Percentiles rank a stretch among this genome's conserved stretches.
These are phyloP conservation scores for Alternaria sp. DNA, from an alignment of 2,329 filamentous ascomycete species.

Conservation along the genomic window DNA sequence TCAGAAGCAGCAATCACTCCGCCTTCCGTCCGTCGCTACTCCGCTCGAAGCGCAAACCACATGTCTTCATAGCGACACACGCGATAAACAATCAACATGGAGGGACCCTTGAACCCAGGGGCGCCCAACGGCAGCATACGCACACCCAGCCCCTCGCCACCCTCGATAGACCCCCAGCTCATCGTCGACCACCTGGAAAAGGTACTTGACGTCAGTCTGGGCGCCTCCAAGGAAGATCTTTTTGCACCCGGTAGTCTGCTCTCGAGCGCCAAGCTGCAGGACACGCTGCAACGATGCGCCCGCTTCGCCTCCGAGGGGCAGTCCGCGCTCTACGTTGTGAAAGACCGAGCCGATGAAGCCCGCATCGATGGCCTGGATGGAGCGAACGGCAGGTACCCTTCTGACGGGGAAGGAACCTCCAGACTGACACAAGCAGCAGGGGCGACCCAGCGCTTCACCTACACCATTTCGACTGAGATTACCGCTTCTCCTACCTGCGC, in stretches of 20 bases:
- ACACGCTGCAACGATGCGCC: conserved; percentile 85
- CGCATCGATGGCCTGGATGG: conserved; percentile 39
- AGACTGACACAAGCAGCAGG: conserved; percentile 51
- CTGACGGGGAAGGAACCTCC: conserved; percentile 14
- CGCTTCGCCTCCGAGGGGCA: conserved; percentile 90
- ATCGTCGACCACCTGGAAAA: conserved; percentile 57
- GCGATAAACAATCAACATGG: conserved; percentile 45
- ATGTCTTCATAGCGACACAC: conserved; percentile 38
- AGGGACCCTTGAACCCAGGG: conserved; percentile 51
- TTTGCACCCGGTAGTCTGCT: conserved; percentile 82
- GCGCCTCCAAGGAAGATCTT: conserved; percentile 72
- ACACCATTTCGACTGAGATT: conserved; percentile 82
- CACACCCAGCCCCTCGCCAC: conserved; percentile 45
- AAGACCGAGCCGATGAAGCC: conserved; percentile 67
- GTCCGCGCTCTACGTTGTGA: conserved; percentile 88
- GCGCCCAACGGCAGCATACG: conserved; percentile 48
- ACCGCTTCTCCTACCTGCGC: conserved; percentile 79
- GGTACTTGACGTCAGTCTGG: conserved; percentile 57
- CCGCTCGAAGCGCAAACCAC: conserved; percentile 33
- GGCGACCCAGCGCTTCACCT: conserved; percentile 64
- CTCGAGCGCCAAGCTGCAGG: conserved; percentile 71
- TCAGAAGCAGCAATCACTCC: conserved; percentile 7
- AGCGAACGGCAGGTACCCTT: conserved; percentile 37
- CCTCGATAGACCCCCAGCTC: conserved; percentile 54
- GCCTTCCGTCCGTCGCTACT: conserved; percentile 5